Evolutionary conservation across 495 filamentous ascomycete genomes (phyloP).

Genomic region (Thermothielavioides terrestris): DNA sequence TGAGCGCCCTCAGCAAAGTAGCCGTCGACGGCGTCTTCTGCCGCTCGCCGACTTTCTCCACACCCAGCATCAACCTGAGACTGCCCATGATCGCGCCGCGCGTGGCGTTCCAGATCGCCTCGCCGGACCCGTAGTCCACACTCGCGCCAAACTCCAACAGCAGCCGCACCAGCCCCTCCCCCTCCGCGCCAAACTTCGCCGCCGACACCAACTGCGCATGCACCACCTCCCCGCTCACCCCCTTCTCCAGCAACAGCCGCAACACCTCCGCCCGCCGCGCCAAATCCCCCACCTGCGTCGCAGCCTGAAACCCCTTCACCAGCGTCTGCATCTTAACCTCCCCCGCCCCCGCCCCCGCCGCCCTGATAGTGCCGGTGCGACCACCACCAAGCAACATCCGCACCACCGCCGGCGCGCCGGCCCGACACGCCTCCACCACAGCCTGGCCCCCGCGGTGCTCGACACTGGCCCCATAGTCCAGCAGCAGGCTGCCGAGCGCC

Average conservation of each 20-base stretch:
- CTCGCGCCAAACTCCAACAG: constrained; percentile 36
- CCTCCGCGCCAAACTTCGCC: constrained; percentile 36
- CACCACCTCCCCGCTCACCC: constrained; percentile 34
- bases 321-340: constrained; percentile 28
- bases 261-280: constrained; percentile 33
- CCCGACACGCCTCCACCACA: constrained; percentile 35
- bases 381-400: constrained; percentile 31
- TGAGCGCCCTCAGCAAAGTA: constrained; percentile 35
- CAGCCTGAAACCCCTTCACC: constrained; percentile 36
- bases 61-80: constrained; percentile 37
- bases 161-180: constrained; percentile 32
- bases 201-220: constrained; percentile 38
- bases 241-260: constrained; percentile 32
- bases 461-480: constrained; percentile 34
- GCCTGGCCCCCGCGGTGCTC: constrained; percentile 40
- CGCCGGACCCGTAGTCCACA: constrained; percentile 36
- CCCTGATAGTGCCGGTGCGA: too few relatives aligned
- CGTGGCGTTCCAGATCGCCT: constrained; percentile 41
- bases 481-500: constrained; percentile 31
- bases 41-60: constrained; percentile 19
- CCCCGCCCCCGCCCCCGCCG: too few relatives aligned
- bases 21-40: constrained; percentile 31
- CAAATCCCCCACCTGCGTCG: constrained; percentile 34
- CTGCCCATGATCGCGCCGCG: constrained; percentile 34
- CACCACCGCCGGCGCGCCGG: constrained; percentile 32